Base-by-base conservation (phyloP, 805 yeast genomes). In the Lipomyces starkeyi region DNA sequence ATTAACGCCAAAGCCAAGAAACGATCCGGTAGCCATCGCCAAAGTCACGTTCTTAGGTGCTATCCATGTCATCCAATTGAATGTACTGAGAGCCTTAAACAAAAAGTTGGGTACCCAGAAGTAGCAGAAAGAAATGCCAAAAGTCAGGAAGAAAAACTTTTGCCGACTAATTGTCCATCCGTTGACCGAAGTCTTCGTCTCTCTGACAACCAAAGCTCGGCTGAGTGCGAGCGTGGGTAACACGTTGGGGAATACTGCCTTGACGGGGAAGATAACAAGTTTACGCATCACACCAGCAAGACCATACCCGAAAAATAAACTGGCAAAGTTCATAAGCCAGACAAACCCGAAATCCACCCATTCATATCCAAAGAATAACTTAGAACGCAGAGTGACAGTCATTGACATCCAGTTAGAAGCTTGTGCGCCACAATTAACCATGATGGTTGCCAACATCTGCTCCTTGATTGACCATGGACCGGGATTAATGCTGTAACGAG, bases 251-350 rank as follows among this genome's bases (percentile, higher is more conserved):
- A 89, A 87, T 49, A 87, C 74, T 71, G 87, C 85, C 52, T 85
- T 80, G 25, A 88, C 84, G 11, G 68, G 71, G 29, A 37, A 67
- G 22, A 64, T 83, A 1, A 82, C 82, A 40, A 88, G 84, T 67
- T 85, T 83, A 73, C 89, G 83, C 82, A 87, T 82, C 25, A 88
- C 74, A 61, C 90, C 88, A 5, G 91, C 91, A 75, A 88, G 83
- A 0, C 90, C 88, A 73, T 87, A 85, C 27, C 92, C 93, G 71
- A 88, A 78, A 69, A 85, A 85, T 74, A 87, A 88, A 1, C 90
- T 82, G 2, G 89, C 82, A 3, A 87, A 70, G 0, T 85, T 78
- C 47, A 88, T 79, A 40, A 86, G 72, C 17, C 87, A 71, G 76
- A 86, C 88, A 76, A 83, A 89, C 0, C 87, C 84, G 76, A 84